Evolutionary conservation across 1,139 yeast species (phyloP), one percentile per base, ranked within the genome.

Genomic region (Sporopachydermia cereana): DNA sequence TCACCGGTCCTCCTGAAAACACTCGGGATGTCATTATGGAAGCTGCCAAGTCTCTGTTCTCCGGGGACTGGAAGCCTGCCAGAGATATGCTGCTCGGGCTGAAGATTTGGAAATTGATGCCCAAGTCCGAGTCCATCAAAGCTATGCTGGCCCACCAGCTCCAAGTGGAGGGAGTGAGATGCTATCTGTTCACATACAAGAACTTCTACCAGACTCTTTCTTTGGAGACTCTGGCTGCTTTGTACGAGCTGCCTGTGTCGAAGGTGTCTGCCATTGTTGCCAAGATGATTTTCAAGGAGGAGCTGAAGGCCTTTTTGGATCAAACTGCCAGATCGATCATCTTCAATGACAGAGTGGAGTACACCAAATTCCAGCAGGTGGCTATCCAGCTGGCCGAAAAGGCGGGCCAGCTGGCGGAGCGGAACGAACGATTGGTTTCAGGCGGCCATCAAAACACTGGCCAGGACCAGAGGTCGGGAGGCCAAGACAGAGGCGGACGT

Each of bases 1-100:
- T 91, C 71, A 86, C 89, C 53, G 98, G 98, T 36, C 98, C 98
- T 41, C 96, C 97, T 48, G 98, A 91, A 68, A 85, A 91, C 64
- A 84, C 94, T 45, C 83, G 94, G 60, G 99, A 91, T 64, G 88
- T 78, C 65, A 82, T 91, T 57, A 81, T 91, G 72, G 89, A 85
- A 63, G 95, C 97, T 45, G 93, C 97, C 42, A 81, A 81, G 65
- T 80, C 88, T 42, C 77, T 93, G 64, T 84, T 85, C 62, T 77
- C 75, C 56, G 96, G 97, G 54, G 86, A 91, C 61, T 91, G 98
- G 98, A 67, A 73, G 50, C 72, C 75, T 57, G 82, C 96, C 41
- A 76, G 79, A 55, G 76, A 77, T 44, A 74, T 85, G 57, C 74
- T 93, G 58, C 70, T 74, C 42, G 70, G 83, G 27, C 83, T 93